Evolutionary conservation across 2,329 filamentous ascomycete species (phyloP).

Genomic region (Penicillium brasilianum): DNA sequence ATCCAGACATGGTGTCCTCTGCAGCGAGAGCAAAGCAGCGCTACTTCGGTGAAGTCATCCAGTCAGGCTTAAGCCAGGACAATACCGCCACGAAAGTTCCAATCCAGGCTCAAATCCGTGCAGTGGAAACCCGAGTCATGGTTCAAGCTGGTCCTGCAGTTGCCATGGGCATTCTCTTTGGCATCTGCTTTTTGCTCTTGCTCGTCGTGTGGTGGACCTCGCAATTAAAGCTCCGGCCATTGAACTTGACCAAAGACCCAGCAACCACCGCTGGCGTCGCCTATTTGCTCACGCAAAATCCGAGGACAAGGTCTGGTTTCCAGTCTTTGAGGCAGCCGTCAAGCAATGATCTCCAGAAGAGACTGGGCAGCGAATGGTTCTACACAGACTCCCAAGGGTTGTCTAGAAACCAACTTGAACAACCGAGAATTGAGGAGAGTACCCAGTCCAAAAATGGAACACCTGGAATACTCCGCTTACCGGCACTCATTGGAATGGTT

Average conservation of each 20-base stretch:
- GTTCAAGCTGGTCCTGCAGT: constrained; percentile 22
- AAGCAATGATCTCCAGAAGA: constrained; percentile 10
- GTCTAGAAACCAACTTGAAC: neutral
- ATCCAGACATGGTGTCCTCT: constrained; percentile 10
- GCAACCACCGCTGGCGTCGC: constrained; percentile 13
- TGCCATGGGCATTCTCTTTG: constrained; percentile 20
- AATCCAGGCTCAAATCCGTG: constrained; percentile 7
- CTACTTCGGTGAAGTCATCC: constrained; percentile 26
- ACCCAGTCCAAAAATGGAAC: constrained; percentile 22
- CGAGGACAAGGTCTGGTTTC: constrained; percentile 8
- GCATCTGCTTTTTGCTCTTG: constrained; percentile 16
- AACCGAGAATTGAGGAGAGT: neutral
- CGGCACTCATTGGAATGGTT: constrained; percentile 14
- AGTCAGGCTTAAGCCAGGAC: constrained; percentile 15
- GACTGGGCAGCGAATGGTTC: constrained; percentile 8
- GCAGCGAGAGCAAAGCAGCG: constrained; percentile 22
- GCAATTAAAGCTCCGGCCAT: constrained; percentile 2
- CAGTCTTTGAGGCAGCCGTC: constrained; percentile 17
- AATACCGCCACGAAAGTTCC: constrained; percentile 6
- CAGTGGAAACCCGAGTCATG: constrained; percentile 16
- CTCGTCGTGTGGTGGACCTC: constrained; percentile 19
- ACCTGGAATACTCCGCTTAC: constrained; percentile 19
- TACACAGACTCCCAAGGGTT: constrained; percentile 16
- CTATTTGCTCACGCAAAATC: constrained; percentile 11
- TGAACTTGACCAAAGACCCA: constrained; percentile 22